Evolutionary conservation across 179 eudicot genomes (phyloP).

Genomic region (Silene noctiflora): DNA sequence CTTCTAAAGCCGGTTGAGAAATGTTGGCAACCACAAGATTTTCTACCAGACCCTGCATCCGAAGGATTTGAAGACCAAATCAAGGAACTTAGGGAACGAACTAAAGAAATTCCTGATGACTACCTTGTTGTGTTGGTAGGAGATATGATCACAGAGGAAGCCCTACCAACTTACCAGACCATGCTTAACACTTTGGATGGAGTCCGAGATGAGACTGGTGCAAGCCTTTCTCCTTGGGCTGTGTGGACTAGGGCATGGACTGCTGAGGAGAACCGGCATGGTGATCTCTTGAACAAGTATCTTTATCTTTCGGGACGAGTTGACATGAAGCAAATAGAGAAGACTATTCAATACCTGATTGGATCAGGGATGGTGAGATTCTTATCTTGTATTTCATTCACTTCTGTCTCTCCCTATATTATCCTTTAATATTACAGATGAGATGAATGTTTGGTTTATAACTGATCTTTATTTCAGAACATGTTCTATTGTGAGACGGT

Average conservation of each 20-base stretch:
- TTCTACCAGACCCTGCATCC: conserved; percentile 39
- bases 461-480: too few species aligned
- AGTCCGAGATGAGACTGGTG: conserved; percentile 31
- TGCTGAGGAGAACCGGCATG: conserved; percentile 51
- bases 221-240: conserved; percentile 29
- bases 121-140: conserved; percentile 45
- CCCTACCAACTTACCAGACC: conserved; percentile 34
- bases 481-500: too few species aligned
- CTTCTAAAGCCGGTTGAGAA: conserved; percentile 44
- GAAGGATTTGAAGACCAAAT: conserved; percentile 39
- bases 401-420: not conserved
- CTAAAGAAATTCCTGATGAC: conserved; percentile 46
- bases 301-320: conserved; percentile 45
- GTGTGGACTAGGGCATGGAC: conserved; percentile 46
- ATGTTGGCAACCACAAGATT: conserved; percentile 48
- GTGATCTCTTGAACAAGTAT: conserved; percentile 44
- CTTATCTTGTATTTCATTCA: not conserved
- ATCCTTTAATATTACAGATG: not conserved
- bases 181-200: conserved; percentile 31
- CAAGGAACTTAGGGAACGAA: conserved; percentile 35
- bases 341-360: conserved; percentile 35
- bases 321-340: conserved; percentile 45
- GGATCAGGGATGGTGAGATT: conserved; percentile 31
- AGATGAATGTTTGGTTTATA: too few species aligned
- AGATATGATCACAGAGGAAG: conserved; percentile 35